Evolutionary conservation across 192 early-diverging fungal genomes (phyloP), one percentile per base, ranked within the genome.

Genomic region (Thamnidium elegans): DNA sequence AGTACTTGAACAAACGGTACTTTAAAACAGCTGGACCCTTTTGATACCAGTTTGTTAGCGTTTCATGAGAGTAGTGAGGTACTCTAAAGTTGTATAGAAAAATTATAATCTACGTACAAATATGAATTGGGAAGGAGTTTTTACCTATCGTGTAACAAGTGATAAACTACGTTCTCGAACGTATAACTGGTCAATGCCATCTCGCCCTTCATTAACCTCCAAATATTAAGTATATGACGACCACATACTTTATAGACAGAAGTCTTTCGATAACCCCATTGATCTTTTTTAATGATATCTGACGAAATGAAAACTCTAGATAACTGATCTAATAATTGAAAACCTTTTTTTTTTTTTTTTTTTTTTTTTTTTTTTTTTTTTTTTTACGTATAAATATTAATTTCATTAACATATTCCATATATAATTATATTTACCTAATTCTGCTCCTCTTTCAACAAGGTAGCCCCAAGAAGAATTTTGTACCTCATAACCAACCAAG

Each of bases 401-500:
- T 32, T 31, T 8, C 26, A 15, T 30, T 31, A 55, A n/a, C 26
- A n/a, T 15, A 17, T 32, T 17, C 19, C 26, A 26, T 31, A 6
- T n/a, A n/a, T n/a, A n/a, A n/a, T 31, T 34, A 31, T 46, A 65
- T 68, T 69, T 70, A 75, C 72, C 15, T 63, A 42, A 1, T 46
- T 23, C 36, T 58, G 67, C 17, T 63, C 26, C 10, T 45, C 55
- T 43, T 66, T 63, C 86, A 17, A 93, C 70, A 9, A 92, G 68
- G 66, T 92, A 98, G 3, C 96, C 96, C 96, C 94, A 98, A 0
- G 94, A 96, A 8, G 85, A 61, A 19, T 74, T 80, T 39, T 98
- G 88, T 4, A 97, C 66, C 45, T 98, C 94, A 62, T 91, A 98
- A 1, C 96, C 96, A 9, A 87, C 76, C 19, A 97, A 64, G 50